These are phyloP conservation scores for Ophiostoma ulmi DNA, from an alignment of 2,329 filamentous ascomycete species.

Conservation along the genomic window DNA sequence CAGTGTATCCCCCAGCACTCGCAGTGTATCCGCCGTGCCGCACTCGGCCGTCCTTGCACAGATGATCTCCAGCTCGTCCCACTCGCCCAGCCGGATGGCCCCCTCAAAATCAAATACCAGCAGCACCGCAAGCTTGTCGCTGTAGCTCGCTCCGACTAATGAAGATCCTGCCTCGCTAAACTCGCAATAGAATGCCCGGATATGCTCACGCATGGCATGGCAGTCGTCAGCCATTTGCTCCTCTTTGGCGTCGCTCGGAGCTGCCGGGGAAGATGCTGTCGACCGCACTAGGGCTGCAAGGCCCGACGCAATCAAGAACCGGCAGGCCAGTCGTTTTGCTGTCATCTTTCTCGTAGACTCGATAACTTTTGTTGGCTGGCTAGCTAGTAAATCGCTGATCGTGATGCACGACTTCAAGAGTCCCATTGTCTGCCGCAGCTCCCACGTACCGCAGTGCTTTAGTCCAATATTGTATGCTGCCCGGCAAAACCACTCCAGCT, in stretches of 20 bases:
- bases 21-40: slow-evolving; percentile 45
- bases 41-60: slow-evolving; percentile 49
- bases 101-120: slow-evolving; percentile 77
- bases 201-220: slow-evolving; percentile 53
- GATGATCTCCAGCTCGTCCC: slow-evolving; percentile 59
- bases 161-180: slow-evolving; percentile 34
- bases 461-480: slow-evolving; percentile 76
- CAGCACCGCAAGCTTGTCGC: slow-evolving; percentile 59
- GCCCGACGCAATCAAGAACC: slow-evolving; percentile 59
- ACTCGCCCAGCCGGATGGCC: slow-evolving; percentile 59
- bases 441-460: slow-evolving; percentile 52
- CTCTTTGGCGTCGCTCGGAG: slow-evolving; percentile 39
- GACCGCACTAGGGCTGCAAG: slow-evolving; percentile 48
- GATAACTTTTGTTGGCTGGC: slow-evolving; percentile 36
- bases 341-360: slow-evolving; percentile 40
- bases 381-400: slow-evolving; percentile 45
- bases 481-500: slow-evolving; percentile 79
- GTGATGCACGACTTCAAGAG: slow-evolving; percentile 52
- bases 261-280: slow-evolving; percentile 34
- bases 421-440: slow-evolving; percentile 48
- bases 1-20: slow-evolving; percentile 62
- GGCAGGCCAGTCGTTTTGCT: slow-evolving; percentile 59
- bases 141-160: slow-evolving; percentile 34
- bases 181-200: slow-evolving; percentile 51
- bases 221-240: slow-evolving; percentile 57